These are phyloP conservation scores for Amesomyces nigricolor DNA, from an alignment of 2,329 filamentous ascomycete species.

Conservation along the genomic window DNA sequence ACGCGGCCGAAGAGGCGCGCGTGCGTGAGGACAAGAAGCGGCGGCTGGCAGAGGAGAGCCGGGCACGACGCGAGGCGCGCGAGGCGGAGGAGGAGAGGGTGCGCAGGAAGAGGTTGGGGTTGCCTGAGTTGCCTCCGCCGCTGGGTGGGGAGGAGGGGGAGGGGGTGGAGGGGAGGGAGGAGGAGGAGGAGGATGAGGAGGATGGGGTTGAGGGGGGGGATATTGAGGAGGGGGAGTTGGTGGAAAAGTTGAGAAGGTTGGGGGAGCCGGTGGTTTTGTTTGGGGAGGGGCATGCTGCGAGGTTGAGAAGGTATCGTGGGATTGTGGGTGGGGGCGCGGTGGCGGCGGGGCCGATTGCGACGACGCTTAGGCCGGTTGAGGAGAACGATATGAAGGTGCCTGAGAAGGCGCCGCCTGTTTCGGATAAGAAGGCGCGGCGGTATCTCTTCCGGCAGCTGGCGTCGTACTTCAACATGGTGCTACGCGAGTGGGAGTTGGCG, in stretches of 20 bases:
- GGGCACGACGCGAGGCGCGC: conserved; percentile 61
- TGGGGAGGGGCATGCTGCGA: conserved; percentile 67
- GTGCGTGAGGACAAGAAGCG: conserved; percentile 76
- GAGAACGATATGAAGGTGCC: conserved; percentile 86
- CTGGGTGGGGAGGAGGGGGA: conserved; percentile 33
- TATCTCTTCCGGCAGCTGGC: conserved; percentile 83
- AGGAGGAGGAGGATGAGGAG: conserved; percentile 31
- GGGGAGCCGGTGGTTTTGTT: conserved; percentile 72
- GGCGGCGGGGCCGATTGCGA: conserved; percentile 74
- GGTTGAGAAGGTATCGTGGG: conserved; percentile 61
- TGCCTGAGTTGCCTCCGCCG: conserved; percentile 63
- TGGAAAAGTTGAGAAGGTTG: conserved; percentile 60
- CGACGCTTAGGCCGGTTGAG: conserved; percentile 69
- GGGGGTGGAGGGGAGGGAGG: conserved; percentile 37
- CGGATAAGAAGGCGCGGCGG: conserved; percentile 58
- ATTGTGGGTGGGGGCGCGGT: conserved; percentile 47
- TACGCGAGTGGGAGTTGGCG: conserved; percentile 78
- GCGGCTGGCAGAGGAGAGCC: conserved; percentile 74
- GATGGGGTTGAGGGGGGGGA: conserved; percentile 39
- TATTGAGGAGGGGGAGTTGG: conserved; percentile 65
- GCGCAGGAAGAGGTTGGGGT: conserved; percentile 68
- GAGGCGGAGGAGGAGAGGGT: conserved; percentile 67
- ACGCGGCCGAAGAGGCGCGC: conserved; percentile 64
- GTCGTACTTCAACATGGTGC: conserved; percentile 94
- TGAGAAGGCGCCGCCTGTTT: conserved; percentile 50